Percentiles rank a stretch among this genome's conserved stretches.
These are phyloP conservation scores for Eimeria falciformis DNA, from an alignment of 169 alveolate genomes.

Conservation along the genomic window DNA sequence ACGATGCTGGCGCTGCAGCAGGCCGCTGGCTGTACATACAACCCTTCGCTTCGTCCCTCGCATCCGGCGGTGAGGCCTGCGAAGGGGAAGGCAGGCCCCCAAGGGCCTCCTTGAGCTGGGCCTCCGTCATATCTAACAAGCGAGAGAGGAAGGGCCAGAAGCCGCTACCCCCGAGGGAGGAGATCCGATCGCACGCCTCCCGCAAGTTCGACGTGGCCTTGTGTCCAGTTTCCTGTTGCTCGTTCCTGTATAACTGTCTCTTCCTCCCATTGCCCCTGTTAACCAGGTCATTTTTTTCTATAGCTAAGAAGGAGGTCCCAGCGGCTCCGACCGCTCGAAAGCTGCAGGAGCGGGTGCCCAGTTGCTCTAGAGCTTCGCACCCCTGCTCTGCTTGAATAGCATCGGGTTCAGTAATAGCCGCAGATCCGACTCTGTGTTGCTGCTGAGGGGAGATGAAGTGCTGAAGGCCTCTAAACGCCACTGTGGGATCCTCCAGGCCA, in stretches of 20 bases:
- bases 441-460: too few species aligned
- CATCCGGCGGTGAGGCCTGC: background rate
- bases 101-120: slow-evolving; percentile 58
- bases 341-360: slow-evolving; percentile 11
- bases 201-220: background rate
- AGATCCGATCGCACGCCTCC: slow-evolving; percentile 26
- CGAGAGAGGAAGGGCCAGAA: slow-evolving; percentile 64
- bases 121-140: slow-evolving; percentile 29
- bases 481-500: too few species aligned
- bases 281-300: too few species aligned
- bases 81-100: background rate
- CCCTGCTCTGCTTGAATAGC: too few species aligned
- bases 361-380: background rate
- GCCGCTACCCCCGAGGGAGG: slow-evolving; percentile 57
- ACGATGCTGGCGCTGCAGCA: background rate
- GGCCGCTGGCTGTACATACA: background rate
- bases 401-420: too few species aligned
- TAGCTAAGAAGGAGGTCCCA: background rate
- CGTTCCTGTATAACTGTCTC: background rate
- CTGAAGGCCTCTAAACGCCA: too few species aligned
- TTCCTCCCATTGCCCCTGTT: background rate
- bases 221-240: slow-evolving; percentile 19
- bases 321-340: slow-evolving; percentile 37
- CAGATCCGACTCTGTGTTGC: too few species aligned
- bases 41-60: background rate